These are phyloP conservation scores for Sphagnum contortum DNA, from an alignment of 225 moss, liverwort and hornwort genomes.

Conservation along the genomic window DNA sequence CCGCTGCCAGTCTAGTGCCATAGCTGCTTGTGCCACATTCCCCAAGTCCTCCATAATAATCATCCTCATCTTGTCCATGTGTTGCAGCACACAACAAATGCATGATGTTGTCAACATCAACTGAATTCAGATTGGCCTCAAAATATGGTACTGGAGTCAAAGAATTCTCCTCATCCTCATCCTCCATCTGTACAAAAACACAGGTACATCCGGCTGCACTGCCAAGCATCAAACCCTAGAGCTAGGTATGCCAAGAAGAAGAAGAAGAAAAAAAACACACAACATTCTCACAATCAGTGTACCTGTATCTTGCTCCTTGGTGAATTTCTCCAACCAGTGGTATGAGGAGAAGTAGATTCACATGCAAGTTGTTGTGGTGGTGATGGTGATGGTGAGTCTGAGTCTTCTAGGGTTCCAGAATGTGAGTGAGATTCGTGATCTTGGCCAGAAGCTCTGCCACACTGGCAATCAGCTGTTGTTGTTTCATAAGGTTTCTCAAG, in stretches of 20 bases:
- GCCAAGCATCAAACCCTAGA: slow-evolving; percentile 13
- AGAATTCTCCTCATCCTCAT: not conserved
- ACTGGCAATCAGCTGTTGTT: slow-evolving; percentile 20
- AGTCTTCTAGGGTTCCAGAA: slow-evolving; percentile 52
- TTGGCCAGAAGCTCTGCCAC: slow-evolving; percentile 27
- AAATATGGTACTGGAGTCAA: slow-evolving; percentile 18
- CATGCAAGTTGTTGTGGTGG: slow-evolving; percentile 18
- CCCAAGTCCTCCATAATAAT: not conserved
- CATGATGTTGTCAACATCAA: slow-evolving; percentile 62
- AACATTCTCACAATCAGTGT: too few relatives aligned
- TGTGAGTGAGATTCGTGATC: slow-evolving; percentile 37
- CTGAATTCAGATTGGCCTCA: slow-evolving; percentile 55
- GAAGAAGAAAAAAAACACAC: too few relatives aligned
- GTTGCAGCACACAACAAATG: slow-evolving; percentile 35
- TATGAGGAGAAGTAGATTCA: too few relatives aligned
- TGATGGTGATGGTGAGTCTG: slow-evolving; percentile 65
- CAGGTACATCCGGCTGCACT: not conserved
- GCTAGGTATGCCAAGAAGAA: too few relatives aligned
- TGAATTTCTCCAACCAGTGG: too few relatives aligned
- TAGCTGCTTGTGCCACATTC: slow-evolving; percentile 8
- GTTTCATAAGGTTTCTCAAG: too few relatives aligned
- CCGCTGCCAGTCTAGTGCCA: slow-evolving; percentile 20
- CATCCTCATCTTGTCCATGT: slow-evolving; percentile 31
- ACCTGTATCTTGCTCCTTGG: too few relatives aligned
- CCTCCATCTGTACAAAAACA: too few relatives aligned